Evolutionary conservation across 2,329 filamentous ascomycete species (phyloP).

Genomic region (Aspergillus vadensis): DNA sequence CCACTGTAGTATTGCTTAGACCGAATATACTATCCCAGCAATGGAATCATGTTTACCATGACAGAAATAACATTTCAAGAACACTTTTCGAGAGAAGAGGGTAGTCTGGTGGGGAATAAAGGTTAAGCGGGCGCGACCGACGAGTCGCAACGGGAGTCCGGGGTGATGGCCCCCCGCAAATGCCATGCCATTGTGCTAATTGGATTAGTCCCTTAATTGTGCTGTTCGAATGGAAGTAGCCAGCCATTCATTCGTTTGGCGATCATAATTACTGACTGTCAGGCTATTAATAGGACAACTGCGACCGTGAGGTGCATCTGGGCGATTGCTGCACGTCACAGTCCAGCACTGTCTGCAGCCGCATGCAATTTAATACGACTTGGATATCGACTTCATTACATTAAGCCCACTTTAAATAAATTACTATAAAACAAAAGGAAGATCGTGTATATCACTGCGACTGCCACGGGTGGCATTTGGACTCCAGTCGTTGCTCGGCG

Average conservation of each 20-base stretch:
- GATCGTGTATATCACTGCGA: no score
- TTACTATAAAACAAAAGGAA: no score
- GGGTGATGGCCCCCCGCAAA: background rate
- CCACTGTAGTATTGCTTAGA: slow-evolving; percentile 3
- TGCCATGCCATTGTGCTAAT: no score
- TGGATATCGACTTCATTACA: background rate
- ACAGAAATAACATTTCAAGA: background rate
- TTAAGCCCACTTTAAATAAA: background rate
- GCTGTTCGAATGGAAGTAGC: background rate
- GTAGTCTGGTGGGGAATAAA: background rate
- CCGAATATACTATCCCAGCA: background rate
- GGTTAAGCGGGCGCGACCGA: background rate
- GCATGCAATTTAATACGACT: background rate
- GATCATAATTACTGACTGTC: background rate
- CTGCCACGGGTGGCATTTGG: background rate
- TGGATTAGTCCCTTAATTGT: background rate
- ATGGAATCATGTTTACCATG: background rate
- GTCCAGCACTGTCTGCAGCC: background rate
- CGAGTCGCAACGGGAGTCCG: background rate
- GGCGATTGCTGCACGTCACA: background rate
- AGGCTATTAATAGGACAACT: background rate
- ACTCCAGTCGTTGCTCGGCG: slow-evolving; percentile 3
- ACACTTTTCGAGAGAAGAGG: no score
- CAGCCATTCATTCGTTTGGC: background rate
- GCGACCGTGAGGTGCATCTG: background rate